A percentile compares a stretch with the other conserved stretches of the same genome.
Conservation (phyloP, 2,329 filamentous ascomycete genomes). For the Sclerotinia borealis region DNA sequence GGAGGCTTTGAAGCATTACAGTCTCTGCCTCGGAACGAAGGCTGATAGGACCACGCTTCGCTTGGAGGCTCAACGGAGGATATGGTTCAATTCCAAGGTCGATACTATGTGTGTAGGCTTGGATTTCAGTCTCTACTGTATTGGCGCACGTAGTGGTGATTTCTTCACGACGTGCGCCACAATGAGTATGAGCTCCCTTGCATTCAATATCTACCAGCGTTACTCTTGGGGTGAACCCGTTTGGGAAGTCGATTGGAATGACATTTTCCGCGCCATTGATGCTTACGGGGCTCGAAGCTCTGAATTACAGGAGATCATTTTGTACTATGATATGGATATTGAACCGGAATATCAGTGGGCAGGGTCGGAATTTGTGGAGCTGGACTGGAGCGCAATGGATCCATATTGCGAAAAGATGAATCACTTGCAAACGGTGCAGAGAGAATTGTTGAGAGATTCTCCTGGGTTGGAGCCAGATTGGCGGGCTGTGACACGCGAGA, state of each 20-base stretch:
- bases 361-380: slow-evolving; percentile 4
- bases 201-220: slow-evolving; percentile 1
- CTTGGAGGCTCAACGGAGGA: neutral
- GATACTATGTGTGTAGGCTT: slow-evolving; percentile 2
- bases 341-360: neutral
- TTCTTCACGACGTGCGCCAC: neutral
- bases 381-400: slow-evolving; percentile 11
- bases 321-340: slow-evolving; percentile 3
- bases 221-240: neutral
- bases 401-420: neutral
- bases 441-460: slow-evolving; percentile 1
- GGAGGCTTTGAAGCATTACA: slow-evolving; percentile 4
- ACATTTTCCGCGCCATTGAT: neutral
- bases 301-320: neutral
- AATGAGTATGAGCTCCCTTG: neutral
- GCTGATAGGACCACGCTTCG: neutral
- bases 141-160: neutral
- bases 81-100: neutral
- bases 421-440: slow-evolving; percentile 3
- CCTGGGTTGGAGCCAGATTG: neutral
- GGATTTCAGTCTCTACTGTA: neutral
- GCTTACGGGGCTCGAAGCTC: neutral
- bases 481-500: neutral
- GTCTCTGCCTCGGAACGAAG: neutral
- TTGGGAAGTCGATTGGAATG: neutral